Base-by-base conservation (phyloP, 768 basidiomycete species). In the Podaxis rugospora region DNA sequence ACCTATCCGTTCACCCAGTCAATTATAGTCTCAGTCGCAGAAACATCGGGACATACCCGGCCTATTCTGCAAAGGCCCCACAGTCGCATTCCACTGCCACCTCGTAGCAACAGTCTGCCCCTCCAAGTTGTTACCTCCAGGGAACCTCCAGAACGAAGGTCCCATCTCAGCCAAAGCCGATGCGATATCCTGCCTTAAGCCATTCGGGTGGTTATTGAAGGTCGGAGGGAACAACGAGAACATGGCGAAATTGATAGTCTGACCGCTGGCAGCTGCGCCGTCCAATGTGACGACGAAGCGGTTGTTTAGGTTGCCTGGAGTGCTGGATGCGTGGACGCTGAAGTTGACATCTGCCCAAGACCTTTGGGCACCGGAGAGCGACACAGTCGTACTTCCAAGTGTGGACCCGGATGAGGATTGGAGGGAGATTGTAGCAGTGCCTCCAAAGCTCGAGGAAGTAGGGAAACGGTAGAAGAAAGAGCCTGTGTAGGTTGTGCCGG, bases 41-140 rank as follows among this genome's bases (percentile, higher is more conserved):
- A 51, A 11, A 51, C 28, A 2, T 46, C n/a, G 28, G 10, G 53
- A 47, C 13, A 10, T 47, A 68, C 71, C 71, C 14, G 72, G 85
- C 47, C 86, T 74, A 60, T 80, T 71, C 11, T 79, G 65, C 13
- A 86, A 71, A 0, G 83, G 74, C 1, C 85, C 85, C 14, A 87
- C 76, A 4, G 86, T 88, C 4, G 78, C 76, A 64, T 85, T 83
- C 87, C 88, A 89, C 65, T 83, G 78, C 87, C 87, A 89, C 11
- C 87, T 74, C 0, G 78, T 76, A 5, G 71, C 77, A 23, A 74
- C 69, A 0, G 80, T 82, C 70, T 83, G 77, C 2, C 86, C 87
- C 80, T 88, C 86, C 51, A 87, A 69, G 64, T 87, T 87, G 62
- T 86, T 87, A 7, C 88, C 88, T 18, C 88, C 88, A 7, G 87